These are phyloP conservation scores for Volvox carteri DNA, from an alignment of 163 green algal genomes.

Conservation along the genomic window DNA sequence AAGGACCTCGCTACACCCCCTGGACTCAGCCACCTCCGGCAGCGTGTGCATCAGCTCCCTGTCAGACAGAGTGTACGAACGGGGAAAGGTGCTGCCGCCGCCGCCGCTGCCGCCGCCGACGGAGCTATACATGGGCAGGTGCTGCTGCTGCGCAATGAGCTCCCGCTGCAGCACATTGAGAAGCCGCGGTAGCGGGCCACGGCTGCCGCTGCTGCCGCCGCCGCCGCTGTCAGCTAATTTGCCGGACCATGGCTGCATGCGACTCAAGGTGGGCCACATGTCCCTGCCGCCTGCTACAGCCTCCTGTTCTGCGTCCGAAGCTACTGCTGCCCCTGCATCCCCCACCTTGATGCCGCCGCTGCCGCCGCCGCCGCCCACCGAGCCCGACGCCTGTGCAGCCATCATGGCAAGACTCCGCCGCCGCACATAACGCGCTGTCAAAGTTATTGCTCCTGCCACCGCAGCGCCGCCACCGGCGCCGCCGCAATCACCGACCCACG, in stretches of 20 bases:
- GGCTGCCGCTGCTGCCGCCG: neutral
- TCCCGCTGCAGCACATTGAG: constrained; percentile 22
- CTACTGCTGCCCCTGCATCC: neutral
- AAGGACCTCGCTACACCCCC: neutral
- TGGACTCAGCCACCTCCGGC: neutral
- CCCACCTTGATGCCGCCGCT: neutral
- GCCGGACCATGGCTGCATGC: neutral
- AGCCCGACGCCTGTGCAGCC: too few species aligned
- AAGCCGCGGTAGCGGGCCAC: neutral
- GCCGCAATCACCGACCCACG: neutral
- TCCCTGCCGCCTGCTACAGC: neutral
- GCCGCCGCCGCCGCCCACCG: neutral
- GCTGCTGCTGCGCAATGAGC: constrained; percentile 13
- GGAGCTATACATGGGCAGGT: neutral
- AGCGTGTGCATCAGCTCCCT: neutral
- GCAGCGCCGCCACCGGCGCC: neutral
- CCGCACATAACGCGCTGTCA: too few species aligned
- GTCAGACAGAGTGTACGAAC: neutral
- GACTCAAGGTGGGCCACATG: neutral
- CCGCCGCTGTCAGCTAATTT: neutral
- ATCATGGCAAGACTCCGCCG: too few species aligned
- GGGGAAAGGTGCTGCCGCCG: neutral
- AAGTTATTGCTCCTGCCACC: too few species aligned
- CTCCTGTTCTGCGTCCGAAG: neutral
- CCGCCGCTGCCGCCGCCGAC: neutral